Conservation (phyloP, 805 yeast species). For the Maudiozyma turicensis region DNA sequence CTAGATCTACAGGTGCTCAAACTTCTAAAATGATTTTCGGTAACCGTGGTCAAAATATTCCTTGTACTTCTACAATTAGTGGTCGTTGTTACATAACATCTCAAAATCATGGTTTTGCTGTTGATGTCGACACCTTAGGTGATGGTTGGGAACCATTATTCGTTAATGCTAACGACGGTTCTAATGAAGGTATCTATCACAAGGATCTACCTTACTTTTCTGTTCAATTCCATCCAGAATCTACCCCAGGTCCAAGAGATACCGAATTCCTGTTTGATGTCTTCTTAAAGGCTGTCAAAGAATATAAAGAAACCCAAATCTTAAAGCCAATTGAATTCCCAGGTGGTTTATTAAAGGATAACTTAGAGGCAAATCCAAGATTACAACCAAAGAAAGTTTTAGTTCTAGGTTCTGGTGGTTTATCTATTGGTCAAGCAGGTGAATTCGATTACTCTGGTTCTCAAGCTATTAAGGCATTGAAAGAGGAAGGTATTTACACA, state of each 20-base stretch:
- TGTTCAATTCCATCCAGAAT: slow-evolving; percentile 98
- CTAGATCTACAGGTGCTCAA: slow-evolving; percentile 91
- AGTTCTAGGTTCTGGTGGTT: slow-evolving; percentile 95
- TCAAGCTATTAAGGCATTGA: slow-evolving; percentile 96
- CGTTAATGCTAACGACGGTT: slow-evolving; percentile 91
- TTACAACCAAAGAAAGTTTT: slow-evolving; percentile 83
- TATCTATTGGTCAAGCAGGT: slow-evolving; percentile 98
- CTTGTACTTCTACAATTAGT: slow-evolving; percentile 78
- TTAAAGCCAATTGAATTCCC: slow-evolving; percentile 79
- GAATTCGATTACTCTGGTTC: slow-evolving; percentile 98
- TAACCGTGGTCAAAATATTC: slow-evolving; percentile 98
- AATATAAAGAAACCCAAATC: slow-evolving; percentile 42
- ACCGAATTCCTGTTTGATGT: slow-evolving; percentile 95
- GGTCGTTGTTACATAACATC: slow-evolving; percentile 98
- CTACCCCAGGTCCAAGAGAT: slow-evolving; percentile 98
- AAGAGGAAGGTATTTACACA: slow-evolving; percentile 95
- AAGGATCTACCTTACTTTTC: slow-evolving; percentile 83
- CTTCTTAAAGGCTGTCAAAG: slow-evolving; percentile 72
- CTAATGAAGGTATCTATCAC: slow-evolving; percentile 97
- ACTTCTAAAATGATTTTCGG: slow-evolving; percentile 91
- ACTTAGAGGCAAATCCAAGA: slow-evolving; percentile 65
- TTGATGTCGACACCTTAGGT: slow-evolving; percentile 66
- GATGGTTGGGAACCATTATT: slow-evolving; percentile 89
- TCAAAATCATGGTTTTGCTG: slow-evolving; percentile 98
- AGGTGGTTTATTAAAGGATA: slow-evolving; percentile 72